These are phyloP conservation scores for Cadophora sp. DNA, from an alignment of 2,329 filamentous ascomycete genomes.

Conservation along the genomic window DNA sequence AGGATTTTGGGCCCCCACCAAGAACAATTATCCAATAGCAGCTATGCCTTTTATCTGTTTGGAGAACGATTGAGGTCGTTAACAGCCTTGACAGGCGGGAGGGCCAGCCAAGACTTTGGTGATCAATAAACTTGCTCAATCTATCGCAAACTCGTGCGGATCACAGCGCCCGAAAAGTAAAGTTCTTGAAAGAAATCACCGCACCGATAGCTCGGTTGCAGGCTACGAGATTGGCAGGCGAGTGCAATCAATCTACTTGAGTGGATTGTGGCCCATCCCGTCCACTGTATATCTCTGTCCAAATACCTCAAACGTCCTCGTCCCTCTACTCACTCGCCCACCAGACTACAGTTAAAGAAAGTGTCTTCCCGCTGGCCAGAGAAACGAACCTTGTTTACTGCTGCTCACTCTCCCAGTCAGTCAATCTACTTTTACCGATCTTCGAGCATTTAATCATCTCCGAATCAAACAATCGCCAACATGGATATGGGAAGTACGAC, in stretches of 20 bases:
- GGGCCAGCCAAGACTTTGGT: constrained; percentile 3
- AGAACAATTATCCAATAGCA: neutral
- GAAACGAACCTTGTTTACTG: neutral
- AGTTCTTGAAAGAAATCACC: neutral
- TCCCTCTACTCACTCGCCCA: neutral
- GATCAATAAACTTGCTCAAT: constrained; percentile 26
- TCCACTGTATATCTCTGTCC: neutral
- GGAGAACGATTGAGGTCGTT: constrained; percentile 9
- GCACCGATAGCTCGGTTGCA: neutral
- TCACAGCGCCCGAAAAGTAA: neutral
- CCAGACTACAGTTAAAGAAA: constrained; percentile 7
- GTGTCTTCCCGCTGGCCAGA: neutral
- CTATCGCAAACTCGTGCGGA: constrained; percentile 17
- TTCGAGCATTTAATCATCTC: neutral
- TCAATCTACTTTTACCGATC: neutral
- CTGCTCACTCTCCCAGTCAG: neutral
- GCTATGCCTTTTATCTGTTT: neutral
- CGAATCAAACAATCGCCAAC: constrained; percentile 9
- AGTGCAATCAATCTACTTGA: constrained; percentile 1
- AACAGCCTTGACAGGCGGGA: neutral
- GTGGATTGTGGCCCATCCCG: constrained; percentile 5
- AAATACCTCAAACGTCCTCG: constrained; percentile 6
- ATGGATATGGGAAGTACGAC: constrained; percentile 38
- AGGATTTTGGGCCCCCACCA: neutral
- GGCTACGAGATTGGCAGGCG: neutral